Conservation (phyloP, 805 yeast genomes). For the Grigorovia jiainica region DNA sequence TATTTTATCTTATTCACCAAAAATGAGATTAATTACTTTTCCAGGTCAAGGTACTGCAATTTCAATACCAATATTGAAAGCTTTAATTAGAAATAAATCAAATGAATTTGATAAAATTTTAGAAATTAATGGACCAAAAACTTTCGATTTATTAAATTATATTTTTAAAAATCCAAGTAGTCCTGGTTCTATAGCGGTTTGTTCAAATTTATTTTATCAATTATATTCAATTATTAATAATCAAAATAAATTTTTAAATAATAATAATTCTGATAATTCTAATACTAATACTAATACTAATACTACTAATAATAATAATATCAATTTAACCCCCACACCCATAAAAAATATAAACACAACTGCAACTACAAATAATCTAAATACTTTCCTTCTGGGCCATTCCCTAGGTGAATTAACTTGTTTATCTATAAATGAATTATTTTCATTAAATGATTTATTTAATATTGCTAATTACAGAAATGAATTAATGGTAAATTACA, state of each 20-base stretch:
- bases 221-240: conserved; percentile 8
- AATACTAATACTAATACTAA: not conserved
- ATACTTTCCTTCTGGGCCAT: conserved; percentile 22
- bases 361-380: not conserved
- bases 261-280: not conserved
- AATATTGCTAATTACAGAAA: conserved; percentile 27
- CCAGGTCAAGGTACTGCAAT: conserved; percentile 31
- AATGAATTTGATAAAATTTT: conserved; percentile 13
- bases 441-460: conserved; percentile 20
- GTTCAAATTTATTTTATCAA: conserved; percentile 23
- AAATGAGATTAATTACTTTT: conserved; percentile 24
- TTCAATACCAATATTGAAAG: conserved; percentile 16
- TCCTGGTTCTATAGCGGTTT: conserved; percentile 27
- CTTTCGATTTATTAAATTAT: conserved; percentile 14
- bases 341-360: not conserved
- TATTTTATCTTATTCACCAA: not conserved
- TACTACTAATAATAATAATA: not conserved
- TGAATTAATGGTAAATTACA: conserved; percentile 25
- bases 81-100: conserved; percentile 16
- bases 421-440: conserved; percentile 20
- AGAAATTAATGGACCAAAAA: conserved; percentile 12
- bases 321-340: not conserved
- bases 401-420: conserved; percentile 29
- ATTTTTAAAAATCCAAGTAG: conserved; percentile 20
- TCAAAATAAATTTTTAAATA: not conserved